Conservation (phyloP, 148 eudicot genomes). For the Cornus kousa region DNA sequence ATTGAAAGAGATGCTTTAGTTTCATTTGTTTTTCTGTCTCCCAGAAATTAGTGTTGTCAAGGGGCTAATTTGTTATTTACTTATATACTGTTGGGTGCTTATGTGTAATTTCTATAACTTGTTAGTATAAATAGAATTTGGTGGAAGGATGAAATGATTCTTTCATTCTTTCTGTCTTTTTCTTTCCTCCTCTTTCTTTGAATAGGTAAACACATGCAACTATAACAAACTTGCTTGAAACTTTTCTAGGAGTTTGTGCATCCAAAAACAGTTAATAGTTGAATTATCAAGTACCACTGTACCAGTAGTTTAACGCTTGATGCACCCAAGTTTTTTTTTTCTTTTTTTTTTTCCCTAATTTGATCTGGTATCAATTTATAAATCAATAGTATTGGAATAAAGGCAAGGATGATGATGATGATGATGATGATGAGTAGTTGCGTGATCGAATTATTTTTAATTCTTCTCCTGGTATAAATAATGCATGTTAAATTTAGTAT, state of each 20-base stretch:
- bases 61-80: no score
- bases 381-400: neutral
- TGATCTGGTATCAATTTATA: neutral
- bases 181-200: neutral
- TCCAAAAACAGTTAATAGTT: neutral
- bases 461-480: neutral
- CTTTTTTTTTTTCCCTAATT: neutral
- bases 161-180: no score
- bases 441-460: neutral
- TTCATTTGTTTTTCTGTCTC: neutral
- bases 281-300: neutral
- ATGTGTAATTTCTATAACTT: no score
- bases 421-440: no score
- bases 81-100: no score
- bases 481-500: conserved; percentile 2
- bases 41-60: neutral
- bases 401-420: no score
- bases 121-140: no score
- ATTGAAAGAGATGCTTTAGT: neutral
- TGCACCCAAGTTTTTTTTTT: neutral
- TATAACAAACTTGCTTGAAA: neutral
- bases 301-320: neutral
- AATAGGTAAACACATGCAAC: neutral
- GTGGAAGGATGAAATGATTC: no score
- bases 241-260: neutral